Percentiles rank a stretch among this genome's conserved stretches.
These are phyloP conservation scores for Saccharomyces hybrid DNA, from an alignment of 1,139 yeast species.

Conservation along the genomic window DNA sequence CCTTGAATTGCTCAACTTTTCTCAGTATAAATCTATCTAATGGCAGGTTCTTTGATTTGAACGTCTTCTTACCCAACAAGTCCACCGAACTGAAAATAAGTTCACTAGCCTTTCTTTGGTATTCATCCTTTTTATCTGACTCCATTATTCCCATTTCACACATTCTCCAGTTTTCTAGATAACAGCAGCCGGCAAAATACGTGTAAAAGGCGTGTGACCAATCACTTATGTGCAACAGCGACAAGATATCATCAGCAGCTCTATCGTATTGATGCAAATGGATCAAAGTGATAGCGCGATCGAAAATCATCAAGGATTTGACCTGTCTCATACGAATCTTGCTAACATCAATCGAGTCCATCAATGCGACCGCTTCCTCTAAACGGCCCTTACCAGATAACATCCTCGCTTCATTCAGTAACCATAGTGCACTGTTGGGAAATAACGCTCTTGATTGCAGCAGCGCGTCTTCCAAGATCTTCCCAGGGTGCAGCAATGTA, in stretches of 20 bases:
- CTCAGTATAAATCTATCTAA: constrained; percentile 77
- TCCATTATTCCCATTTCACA: constrained; percentile 41
- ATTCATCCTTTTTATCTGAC: constrained; percentile 39
- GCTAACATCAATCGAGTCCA: constrained; percentile 63
- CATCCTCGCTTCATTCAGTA: constrained; percentile 82
- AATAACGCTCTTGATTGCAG: constrained; percentile 61
- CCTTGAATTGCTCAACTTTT: constrained; percentile 55
- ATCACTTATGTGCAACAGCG: constrained; percentile 64
- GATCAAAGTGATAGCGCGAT: constrained; percentile 70
- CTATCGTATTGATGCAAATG: constrained; percentile 70
- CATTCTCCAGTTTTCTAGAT: constrained; percentile 71
- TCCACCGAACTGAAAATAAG: constrained; percentile 61
- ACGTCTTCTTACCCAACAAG: constrained; percentile 55
- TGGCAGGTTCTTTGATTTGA: constrained; percentile 79
- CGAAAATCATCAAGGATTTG: constrained; percentile 78
- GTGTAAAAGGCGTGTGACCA: constrained; percentile 91
- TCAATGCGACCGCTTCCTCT: constrained; percentile 57
- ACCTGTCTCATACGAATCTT: constrained; percentile 82
- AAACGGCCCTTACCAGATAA: constrained; percentile 71
- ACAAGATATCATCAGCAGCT: constrained; percentile 69
- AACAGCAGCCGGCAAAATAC: constrained; percentile 81
- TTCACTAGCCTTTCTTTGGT: constrained; percentile 52
- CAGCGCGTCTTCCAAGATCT: constrained; percentile 41
- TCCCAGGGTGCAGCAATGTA: constrained; percentile 45
- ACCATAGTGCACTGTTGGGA: constrained; percentile 89